A percentile compares a stretch with the other conserved stretches of the same genome.
Conservation (phyloP, 768 basidiomycete genomes). For the Tylopilus subfusipes region DNA sequence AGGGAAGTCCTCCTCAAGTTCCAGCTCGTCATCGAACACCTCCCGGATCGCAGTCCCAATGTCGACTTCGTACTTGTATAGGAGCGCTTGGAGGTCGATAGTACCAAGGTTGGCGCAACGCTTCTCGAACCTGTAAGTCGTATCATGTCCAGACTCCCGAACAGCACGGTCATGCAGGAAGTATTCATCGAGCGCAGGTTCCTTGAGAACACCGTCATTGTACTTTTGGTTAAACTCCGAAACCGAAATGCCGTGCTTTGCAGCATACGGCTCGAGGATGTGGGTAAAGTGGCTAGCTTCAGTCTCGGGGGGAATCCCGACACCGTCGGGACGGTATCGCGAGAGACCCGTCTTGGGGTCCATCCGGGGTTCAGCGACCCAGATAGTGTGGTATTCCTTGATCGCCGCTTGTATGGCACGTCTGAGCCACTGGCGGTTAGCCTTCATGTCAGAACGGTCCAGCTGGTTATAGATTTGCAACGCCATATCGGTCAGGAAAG, state of each 20-base stretch:
- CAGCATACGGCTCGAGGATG: slow-evolving; percentile 91
- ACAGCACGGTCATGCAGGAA: slow-evolving; percentile 96
- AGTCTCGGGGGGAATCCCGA: slow-evolving; percentile 97
- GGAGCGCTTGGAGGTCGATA: slow-evolving; percentile 89
- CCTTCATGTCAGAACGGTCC: slow-evolving; percentile 72
- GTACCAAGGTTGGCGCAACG: slow-evolving; percentile 96
- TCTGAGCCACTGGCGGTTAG: slow-evolving; percentile 89
- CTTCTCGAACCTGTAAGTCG: slow-evolving; percentile 96
- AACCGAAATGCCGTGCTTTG: slow-evolving; percentile 87
- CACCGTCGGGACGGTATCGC: slow-evolving; percentile 87
- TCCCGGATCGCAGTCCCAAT: slow-evolving; percentile 97
- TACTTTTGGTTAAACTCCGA: slow-evolving; percentile 97
- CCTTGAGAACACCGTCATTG: slow-evolving; percentile 77
- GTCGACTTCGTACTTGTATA: slow-evolving; percentile 99
- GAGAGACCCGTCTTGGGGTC: slow-evolving; percentile 94
- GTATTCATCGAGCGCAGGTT: slow-evolving; percentile 92
- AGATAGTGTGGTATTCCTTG: slow-evolving; percentile 98
- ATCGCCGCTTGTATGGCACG: slow-evolving; percentile 95
- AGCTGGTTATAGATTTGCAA: slow-evolving; percentile 97
- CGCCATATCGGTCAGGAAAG: slow-evolving; percentile 98
- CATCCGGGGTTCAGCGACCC: slow-evolving; percentile 92
- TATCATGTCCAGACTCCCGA: slow-evolving; percentile 94
- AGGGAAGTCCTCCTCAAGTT: slow-evolving; percentile 88
- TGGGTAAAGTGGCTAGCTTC: slow-evolving; percentile 99
- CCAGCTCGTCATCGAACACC: slow-evolving; percentile 89